Conservation (phyloP, 2,329 filamentous ascomycete genomes). For the Trichoderma koningii region DNA sequence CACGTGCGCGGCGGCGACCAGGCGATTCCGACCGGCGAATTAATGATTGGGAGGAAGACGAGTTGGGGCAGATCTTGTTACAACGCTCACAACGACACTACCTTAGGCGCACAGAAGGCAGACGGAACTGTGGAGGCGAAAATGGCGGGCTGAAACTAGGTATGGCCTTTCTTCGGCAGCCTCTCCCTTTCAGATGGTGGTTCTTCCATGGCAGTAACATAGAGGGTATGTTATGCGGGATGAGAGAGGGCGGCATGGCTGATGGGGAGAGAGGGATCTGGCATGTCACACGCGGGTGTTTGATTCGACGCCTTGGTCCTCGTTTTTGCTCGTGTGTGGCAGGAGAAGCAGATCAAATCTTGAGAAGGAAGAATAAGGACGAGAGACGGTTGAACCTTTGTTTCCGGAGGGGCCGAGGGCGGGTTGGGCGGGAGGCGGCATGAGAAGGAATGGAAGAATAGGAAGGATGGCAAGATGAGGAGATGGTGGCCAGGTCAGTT, state of each 20-base stretch:
- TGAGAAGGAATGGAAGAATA: no score
- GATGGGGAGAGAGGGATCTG: neutral
- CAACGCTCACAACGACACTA: no score
- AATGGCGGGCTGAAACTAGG: conserved; percentile 19
- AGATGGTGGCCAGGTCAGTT: neutral
- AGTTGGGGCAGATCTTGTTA: neutral
- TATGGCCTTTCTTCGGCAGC: conserved; percentile 21
- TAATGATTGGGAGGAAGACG: neutral
- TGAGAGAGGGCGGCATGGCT: no score
- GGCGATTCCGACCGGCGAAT: conserved; percentile 20
- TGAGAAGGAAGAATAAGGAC: conserved; percentile 16
- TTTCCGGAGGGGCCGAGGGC: conserved; percentile 16
- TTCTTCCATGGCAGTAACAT: no score
- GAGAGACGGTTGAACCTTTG: conserved; percentile 21
- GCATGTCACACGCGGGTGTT: conserved; percentile 3
- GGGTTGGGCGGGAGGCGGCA: neutral
- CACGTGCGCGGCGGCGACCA: conserved; percentile 18
- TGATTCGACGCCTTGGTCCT: neutral
- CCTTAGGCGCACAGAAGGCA: no score
- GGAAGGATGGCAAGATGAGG: neutral
- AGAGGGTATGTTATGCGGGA: no score
- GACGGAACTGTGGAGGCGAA: conserved; percentile 1
- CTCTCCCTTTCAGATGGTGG: neutral
- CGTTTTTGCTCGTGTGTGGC: neutral
- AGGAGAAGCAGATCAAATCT: conserved; percentile 7